phyloP scores from a whole-genome alignment of 352 stramenopile genomes.

The Globisporangium cystogenes region DNA sequence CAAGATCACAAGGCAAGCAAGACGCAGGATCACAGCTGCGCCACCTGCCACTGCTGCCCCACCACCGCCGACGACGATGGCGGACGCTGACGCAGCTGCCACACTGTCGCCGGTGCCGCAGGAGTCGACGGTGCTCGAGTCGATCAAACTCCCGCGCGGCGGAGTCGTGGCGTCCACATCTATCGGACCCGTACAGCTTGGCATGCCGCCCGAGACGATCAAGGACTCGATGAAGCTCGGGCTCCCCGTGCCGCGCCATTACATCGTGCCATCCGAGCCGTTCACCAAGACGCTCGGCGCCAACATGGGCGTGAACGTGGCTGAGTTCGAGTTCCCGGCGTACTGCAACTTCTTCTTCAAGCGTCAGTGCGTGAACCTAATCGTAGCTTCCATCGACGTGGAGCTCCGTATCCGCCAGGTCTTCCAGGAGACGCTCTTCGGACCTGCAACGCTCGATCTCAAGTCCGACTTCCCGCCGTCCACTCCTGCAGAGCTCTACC shows the following conservation, averaged over 20 bases:
- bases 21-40: neutral
- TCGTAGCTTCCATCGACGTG: conserved; percentile 72
- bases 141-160: conserved; percentile 64
- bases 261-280: conserved; percentile 93
- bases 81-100: conserved; percentile 8
- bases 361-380: conserved; percentile 80
- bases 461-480: conserved; percentile 64
- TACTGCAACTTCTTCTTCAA: conserved; percentile 98
- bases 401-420: conserved; percentile 80
- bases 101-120: neutral
- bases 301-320: conserved; percentile 94
- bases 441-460: conserved; percentile 67
- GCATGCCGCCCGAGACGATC: conserved; percentile 96
- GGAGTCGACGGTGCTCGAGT: conserved; percentile 39
- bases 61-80: conserved; percentile 1
- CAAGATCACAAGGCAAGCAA: too few relatives aligned
- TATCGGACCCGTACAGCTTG: conserved; percentile 82
- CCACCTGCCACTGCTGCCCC: neutral
- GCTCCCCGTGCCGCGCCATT: conserved; percentile 90
- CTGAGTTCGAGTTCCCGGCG: conserved; percentile 96
- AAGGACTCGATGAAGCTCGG: conserved; percentile 96
- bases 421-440: conserved; percentile 89
- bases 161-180: conserved; percentile 73
- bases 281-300: conserved; percentile 94
- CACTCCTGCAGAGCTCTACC: conserved; percentile 48